Conservation (phyloP, 2,329 filamentous ascomycete species). For the Curvularia sp. region DNA sequence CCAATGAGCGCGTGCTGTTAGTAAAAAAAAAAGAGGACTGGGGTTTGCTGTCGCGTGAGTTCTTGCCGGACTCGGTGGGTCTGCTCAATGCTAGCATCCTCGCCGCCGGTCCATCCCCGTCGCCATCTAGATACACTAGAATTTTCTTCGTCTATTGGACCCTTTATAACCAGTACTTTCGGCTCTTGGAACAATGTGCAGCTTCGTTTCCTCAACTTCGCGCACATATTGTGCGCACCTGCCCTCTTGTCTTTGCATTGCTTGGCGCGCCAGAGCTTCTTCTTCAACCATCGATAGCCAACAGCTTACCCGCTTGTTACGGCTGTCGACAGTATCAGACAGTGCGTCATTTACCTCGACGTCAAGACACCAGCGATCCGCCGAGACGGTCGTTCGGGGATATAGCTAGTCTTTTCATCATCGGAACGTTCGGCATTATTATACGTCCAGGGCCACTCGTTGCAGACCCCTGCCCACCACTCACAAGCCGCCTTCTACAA, state of each 20-base stretch:
- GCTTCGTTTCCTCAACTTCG: constrained; percentile 17
- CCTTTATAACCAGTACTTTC: constrained; percentile 30
- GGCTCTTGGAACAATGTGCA: constrained; percentile 10
- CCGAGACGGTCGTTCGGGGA: constrained; percentile 4
- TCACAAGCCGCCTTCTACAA: constrained; percentile 24
- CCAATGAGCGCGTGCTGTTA: constrained; percentile 9
- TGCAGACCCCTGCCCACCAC: constrained; percentile 23
- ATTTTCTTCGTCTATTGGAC: constrained; percentile 26
- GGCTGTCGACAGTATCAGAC: neutral
- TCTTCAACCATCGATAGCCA: constrained; percentile 5
- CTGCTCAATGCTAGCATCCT: constrained; percentile 19
- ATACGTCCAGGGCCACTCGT: constrained; percentile 19
- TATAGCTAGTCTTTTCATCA: constrained; percentile 8
- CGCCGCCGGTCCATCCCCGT: constrained; percentile 22
- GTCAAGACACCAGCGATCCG: neutral
- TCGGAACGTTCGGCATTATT: constrained; percentile 28
- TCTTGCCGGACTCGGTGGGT: constrained; percentile 26
- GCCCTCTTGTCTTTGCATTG: constrained; percentile 1
- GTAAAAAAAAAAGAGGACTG: constrained; percentile 14
- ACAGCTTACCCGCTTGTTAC: neutral
- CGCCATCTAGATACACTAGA: constrained; percentile 31
- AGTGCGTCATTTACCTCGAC: constrained; percentile 1
- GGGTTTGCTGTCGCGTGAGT: constrained; percentile 26
- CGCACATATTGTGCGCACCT: constrained; percentile 13
- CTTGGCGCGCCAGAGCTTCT: constrained; percentile 1